Evolutionary conservation across 148 eudicot species (phyloP).

Genomic region (Oxyria digyna): DNA sequence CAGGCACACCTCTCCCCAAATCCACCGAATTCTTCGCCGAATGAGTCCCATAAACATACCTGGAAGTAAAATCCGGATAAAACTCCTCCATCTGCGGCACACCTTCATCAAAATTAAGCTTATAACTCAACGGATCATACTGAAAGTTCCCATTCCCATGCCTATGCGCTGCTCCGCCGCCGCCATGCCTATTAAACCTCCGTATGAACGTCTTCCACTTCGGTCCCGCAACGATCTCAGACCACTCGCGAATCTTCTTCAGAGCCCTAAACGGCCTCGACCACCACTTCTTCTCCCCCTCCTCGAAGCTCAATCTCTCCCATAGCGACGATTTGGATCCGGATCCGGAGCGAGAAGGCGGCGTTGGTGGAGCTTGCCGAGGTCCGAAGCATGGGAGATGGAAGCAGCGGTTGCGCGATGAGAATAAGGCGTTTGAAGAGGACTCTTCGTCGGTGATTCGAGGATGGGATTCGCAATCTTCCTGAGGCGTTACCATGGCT

Average conservation of each 20-base stretch:
- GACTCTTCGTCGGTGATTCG: not conserved
- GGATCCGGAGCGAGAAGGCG: not conserved
- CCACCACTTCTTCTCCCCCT: conserved; percentile 23
- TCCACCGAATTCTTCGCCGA: not conserved
- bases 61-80: conserved; percentile 25
- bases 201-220: conserved; percentile 83
- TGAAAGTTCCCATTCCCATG: conserved; percentile 32
- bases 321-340: not conserved
- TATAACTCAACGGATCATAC: conserved; percentile 65
- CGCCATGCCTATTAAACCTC: conserved; percentile 31
- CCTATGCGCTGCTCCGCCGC: conserved; percentile 4
- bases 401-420: conserved; percentile 2
- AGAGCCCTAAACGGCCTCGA: conserved; percentile 37
- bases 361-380: not conserved
- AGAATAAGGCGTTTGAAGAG: not conserved
- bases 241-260: conserved; percentile 68
- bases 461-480: not conserved
- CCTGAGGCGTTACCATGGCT: not conserved
- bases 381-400: conserved; percentile 8
- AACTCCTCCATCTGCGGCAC: conserved; percentile 27
- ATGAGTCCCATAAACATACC: conserved; percentile 5
- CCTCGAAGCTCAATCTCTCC: conserved; percentile 9
- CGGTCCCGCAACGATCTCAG: conserved; percentile 71
- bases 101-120: conserved; percentile 71
- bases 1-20: not conserved